Evolutionary conservation across 192 early-diverging fungal species (phyloP), one percentile per base, ranked within the genome.

Genomic region (Radiomyces spectabilis): DNA sequence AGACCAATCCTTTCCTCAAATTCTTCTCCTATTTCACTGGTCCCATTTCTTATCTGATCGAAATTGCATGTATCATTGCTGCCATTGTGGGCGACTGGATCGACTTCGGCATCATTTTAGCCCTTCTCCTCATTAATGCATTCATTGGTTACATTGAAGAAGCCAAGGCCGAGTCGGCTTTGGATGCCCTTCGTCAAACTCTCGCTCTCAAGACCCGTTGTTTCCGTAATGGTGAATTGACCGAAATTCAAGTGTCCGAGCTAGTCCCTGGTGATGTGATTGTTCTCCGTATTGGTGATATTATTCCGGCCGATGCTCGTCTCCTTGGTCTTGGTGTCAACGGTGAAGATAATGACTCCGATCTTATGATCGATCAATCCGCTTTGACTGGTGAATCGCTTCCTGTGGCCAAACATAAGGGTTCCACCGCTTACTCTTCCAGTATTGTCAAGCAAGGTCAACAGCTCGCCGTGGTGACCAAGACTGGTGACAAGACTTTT

Each of bases 371-470:
- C 52, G 94, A 97, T 73, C 92, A 97, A 72, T 88, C 91, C 25
- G 91, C 90, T 12, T 79, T 97, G 27, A 95, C 94, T 2, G 94
- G 94, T 49, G 94, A 97, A 74, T 94, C 93, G 18, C 74, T 97
- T 19, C 92, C 92, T 1, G 87, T 94, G 10, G 71, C 76, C 55
- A 94, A 94, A 73, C 80, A 79, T 59, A 88, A 86, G 68, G 83
- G 85, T 41, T 75, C 74, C 47, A 88, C 84, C 18, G 90, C 89
- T 42, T 97, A 90, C 73, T 94, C 94, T 29, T 94, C 91, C 35
- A 90, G 90, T 0, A 89, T 92, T 51, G 85, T 93, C 70, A 94
- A 94, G 78, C 94, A 95, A 65, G 94, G 94, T 27, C 90, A 92
- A 72, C 89, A 90, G 81, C 73, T 97, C 53, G 87, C 82, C 51